These are phyloP conservation scores for Exserohilum turcica DNA, from an alignment of 2,329 filamentous ascomycete genomes.

Conservation along the genomic window DNA sequence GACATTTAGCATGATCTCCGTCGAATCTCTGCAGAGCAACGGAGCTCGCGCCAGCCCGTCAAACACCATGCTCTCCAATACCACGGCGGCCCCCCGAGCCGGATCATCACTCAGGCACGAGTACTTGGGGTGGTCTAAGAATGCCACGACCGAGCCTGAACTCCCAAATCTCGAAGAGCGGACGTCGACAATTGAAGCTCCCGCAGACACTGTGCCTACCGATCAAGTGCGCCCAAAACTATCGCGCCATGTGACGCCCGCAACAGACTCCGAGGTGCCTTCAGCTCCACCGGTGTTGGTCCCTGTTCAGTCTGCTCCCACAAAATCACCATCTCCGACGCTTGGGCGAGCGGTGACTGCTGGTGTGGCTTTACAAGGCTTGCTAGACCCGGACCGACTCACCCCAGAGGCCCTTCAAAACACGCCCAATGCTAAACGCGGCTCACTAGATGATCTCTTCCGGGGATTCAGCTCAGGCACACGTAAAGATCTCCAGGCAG, in stretches of 20 bases:
- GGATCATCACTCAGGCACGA: conserved; percentile 21
- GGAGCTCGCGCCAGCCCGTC: conserved; percentile 36
- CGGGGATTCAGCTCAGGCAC: conserved; percentile 48
- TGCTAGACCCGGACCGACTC: conserved; percentile 38
- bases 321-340: conserved; percentile 38
- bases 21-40: conserved; percentile 52
- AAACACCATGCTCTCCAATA: conserved; percentile 14
- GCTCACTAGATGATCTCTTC: conserved; percentile 45
- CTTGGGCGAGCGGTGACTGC: conserved; percentile 46
- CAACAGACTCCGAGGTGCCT: conserved; percentile 32
- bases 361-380: conserved; percentile 46
- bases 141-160: not conserved
- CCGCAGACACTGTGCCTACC: conserved; percentile 5
- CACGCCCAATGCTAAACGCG: conserved; percentile 28
- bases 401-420: conserved; percentile 36
- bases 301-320: conserved; percentile 17
- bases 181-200: conserved; percentile 12
- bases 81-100: conserved; percentile 8
- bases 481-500: conserved; percentile 46
- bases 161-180: conserved; percentile 4
- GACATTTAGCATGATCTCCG: conserved; percentile 58
- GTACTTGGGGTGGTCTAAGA: conserved; percentile 14
- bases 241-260: conserved; percentile 37
- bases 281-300: conserved; percentile 40
- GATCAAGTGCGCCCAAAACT: conserved; percentile 21